phyloP scores from a whole-genome alignment of 1,139 yeast genomes.

The Zygotorulaspora mrakii region DNA sequence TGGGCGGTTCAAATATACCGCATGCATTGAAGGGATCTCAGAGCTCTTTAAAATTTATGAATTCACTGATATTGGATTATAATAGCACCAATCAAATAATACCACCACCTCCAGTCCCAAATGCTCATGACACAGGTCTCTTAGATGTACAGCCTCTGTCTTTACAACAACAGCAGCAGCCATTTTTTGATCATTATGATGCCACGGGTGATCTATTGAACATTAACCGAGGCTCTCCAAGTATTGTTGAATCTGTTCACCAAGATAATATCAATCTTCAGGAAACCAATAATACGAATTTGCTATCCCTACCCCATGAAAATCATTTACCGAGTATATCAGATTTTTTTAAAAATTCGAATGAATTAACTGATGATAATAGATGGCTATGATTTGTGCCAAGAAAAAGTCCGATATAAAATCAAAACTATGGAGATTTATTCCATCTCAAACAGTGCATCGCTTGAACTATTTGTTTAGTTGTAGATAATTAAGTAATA shows the following conservation, averaged over 20 bases:
- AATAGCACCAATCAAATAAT: constrained; percentile 35
- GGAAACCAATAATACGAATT: constrained; percentile 10
- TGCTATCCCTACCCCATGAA: constrained; percentile 18
- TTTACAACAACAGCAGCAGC: constrained; percentile 10
- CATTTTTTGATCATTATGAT: constrained; percentile 16
- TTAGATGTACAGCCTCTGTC: constrained; percentile 14
- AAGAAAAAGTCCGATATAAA: no score
- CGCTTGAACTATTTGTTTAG: neutral
- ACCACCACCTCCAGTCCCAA: constrained; percentile 14
- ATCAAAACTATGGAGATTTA: neutral
- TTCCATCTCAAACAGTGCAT: neutral
- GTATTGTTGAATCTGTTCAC: constrained; percentile 4
- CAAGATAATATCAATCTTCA: constrained; percentile 10
- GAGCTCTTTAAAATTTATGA: constrained; percentile 50
- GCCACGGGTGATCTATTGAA: constrained; percentile 13
- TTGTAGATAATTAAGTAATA: constrained; percentile 2
- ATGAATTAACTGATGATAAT: constrained; percentile 19
- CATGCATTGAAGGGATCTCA: constrained; percentile 50
- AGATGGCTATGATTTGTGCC: constrained; percentile 19
- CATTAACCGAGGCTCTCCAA: constrained; percentile 10
- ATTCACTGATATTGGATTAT: constrained; percentile 50
- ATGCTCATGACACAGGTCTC: constrained; percentile 8
- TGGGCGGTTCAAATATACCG: constrained; percentile 46
- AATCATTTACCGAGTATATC: constrained; percentile 18
- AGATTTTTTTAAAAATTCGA: constrained; percentile 20